Percentiles rank a stretch among this genome's conserved stretches.
These are phyloP conservation scores for Penicillium desertorum DNA, from an alignment of 495 filamentous ascomycete genomes.

Conservation along the genomic window DNA sequence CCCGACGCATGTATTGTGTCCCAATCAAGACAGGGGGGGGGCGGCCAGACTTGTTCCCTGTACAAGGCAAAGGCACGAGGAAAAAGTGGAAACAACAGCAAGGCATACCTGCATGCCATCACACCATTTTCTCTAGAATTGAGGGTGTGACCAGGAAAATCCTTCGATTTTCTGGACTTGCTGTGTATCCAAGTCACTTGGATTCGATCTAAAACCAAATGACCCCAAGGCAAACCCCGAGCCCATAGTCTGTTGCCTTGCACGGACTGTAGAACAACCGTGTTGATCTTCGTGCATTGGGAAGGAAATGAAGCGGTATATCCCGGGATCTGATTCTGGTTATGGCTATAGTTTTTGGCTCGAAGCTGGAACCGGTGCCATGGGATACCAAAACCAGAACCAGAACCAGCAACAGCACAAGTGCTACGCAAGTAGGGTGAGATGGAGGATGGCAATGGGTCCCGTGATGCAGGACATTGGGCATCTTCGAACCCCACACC, in stretches of 20 bases:
- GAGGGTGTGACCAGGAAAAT: conserved; percentile 2
- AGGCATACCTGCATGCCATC: conserved; percentile 9
- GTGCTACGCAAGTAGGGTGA: background rate
- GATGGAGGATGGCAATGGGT: background rate
- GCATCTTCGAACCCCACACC: background rate
- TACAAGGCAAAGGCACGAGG: background rate
- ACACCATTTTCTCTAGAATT: background rate
- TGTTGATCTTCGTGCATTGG: background rate
- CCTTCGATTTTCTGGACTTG: conserved; percentile 7
- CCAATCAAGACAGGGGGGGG: conserved; percentile 21
- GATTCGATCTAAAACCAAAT: background rate
- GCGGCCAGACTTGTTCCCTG: conserved; percentile 8
- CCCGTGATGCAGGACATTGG: background rate
- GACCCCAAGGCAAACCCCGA: background rate
- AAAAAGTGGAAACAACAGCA: conserved; percentile 1
- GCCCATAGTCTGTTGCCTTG: background rate
- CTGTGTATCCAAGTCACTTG: background rate
- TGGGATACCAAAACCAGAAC: background rate
- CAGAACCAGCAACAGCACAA: background rate
- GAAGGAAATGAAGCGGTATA: background rate
- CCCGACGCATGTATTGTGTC: conserved; percentile 27
- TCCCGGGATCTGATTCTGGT: background rate
- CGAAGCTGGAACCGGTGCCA: background rate
- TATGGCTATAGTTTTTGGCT: background rate
- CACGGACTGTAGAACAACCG: background rate